These are phyloP conservation scores for Coniochaeta ligniaria DNA, from an alignment of 2,329 filamentous ascomycete genomes.

Conservation along the genomic window DNA sequence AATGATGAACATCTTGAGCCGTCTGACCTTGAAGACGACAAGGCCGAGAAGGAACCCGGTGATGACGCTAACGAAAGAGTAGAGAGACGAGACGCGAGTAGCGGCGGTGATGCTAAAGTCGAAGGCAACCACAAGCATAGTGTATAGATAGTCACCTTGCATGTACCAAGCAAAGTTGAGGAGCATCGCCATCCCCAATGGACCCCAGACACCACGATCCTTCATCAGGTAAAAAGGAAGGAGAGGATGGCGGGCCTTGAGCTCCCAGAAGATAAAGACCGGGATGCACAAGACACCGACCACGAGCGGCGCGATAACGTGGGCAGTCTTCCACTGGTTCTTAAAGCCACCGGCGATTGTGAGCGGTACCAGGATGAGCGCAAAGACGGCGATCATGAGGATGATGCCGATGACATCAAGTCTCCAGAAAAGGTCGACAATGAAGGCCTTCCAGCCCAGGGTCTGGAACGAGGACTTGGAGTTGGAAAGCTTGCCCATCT, in stretches of 20 bases:
- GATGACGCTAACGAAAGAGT: constrained; percentile 50
- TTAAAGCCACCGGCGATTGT: constrained; percentile 36
- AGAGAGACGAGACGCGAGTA: constrained; percentile 53
- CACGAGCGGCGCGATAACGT: constrained; percentile 36
- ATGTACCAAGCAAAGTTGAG: constrained; percentile 55
- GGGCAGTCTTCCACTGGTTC: constrained; percentile 27
- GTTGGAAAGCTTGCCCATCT: constrained; percentile 34
- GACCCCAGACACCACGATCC: constrained; percentile 58
- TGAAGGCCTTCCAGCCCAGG: constrained; percentile 23
- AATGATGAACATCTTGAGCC: constrained; percentile 58
- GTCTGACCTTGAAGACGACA: constrained; percentile 48
- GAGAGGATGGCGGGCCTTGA: constrained; percentile 43
- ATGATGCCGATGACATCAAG: constrained; percentile 38
- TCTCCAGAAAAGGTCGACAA: constrained; percentile 36
- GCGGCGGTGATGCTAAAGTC: constrained; percentile 49
- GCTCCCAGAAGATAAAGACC: constrained; percentile 41
- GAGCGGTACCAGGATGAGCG: constrained; percentile 35
- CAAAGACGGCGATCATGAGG: constrained; percentile 37
- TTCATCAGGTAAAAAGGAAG: constrained; percentile 54
- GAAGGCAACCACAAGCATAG: constrained; percentile 54
- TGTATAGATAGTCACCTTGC: constrained; percentile 59
- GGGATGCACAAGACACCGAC: constrained; percentile 40
- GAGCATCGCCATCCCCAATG: constrained; percentile 49
- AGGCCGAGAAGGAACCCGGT: constrained; percentile 49
- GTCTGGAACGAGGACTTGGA: constrained; percentile 24